phyloP scores from a whole-genome alignment of 2,329 filamentous ascomycete species.

The Xylaria sp. region DNA sequence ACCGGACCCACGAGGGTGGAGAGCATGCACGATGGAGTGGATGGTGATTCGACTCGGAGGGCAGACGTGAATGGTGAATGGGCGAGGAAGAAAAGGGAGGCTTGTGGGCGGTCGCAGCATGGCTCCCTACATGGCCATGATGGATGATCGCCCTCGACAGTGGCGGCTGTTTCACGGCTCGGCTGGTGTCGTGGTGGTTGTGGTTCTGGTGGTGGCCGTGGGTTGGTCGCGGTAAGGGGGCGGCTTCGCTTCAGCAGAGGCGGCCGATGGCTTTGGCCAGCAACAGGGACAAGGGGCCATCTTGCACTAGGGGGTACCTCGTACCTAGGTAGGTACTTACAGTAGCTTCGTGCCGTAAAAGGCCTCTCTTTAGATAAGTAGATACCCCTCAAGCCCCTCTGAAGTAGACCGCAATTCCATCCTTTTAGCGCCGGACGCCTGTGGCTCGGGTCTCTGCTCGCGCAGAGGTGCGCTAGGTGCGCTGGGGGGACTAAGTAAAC shows the following conservation, averaged over 20 bases:
- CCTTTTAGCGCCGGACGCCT: not conserved
- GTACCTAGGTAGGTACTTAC: too few relatives aligned
- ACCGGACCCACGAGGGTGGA: not conserved
- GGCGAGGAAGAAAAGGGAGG: not conserved
- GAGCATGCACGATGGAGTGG: constrained; percentile 15
- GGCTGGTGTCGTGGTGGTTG: not conserved
- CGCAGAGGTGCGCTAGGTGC: too few relatives aligned
- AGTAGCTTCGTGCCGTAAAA: too few relatives aligned
- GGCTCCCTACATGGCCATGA: constrained; percentile 42
- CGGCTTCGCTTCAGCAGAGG: constrained; percentile 7
- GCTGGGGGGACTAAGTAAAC: too few relatives aligned
- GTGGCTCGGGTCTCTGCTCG: not conserved
- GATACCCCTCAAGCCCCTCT: too few relatives aligned
- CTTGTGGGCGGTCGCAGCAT: constrained; percentile 46
- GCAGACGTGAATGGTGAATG: not conserved
- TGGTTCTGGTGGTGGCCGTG: not conserved
- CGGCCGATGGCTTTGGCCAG: not conserved
- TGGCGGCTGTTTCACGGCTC: constrained; percentile 19
- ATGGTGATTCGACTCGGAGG: not conserved
- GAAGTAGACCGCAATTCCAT: too few relatives aligned
- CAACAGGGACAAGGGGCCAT: not conserved
- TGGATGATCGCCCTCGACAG: constrained; percentile 1
- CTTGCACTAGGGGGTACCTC: not conserved
- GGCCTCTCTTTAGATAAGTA: too few relatives aligned
- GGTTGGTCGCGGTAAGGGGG: constrained; percentile 3